These are phyloP conservation scores for Mallotus japonicus DNA, from an alignment of 441 rosid species.

Conservation along the genomic window DNA sequence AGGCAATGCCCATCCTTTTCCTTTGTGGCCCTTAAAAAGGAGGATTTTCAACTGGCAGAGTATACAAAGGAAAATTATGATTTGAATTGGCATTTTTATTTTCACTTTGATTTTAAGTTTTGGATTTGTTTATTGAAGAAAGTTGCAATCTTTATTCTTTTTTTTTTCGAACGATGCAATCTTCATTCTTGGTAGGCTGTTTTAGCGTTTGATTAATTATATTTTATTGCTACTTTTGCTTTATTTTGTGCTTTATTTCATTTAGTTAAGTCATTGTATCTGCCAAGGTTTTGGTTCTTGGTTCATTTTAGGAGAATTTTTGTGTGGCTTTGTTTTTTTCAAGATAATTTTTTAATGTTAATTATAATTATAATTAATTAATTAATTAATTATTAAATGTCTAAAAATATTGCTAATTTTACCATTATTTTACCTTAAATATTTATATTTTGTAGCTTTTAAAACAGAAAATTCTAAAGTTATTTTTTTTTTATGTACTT, in stretches of 20 bases:
- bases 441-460: no score
- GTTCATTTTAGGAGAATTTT: background rate
- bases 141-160: no score
- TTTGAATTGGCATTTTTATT: background rate
- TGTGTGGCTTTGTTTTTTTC: no score
- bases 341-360: no score
- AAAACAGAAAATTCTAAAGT: no score
- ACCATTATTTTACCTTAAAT: no score
- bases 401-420: no score
- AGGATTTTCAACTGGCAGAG: background rate
- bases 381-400: no score
- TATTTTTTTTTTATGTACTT: no score
- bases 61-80: background rate
- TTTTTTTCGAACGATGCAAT: background rate
- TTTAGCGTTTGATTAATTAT: background rate
- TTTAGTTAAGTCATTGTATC: background rate
- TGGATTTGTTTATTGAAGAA: background rate
- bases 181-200: background rate
- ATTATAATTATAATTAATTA: no score
- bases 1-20: constrained; percentile 44
- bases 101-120: background rate
- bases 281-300: background rate
- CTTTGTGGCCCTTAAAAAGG: background rate
- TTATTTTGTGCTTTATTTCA: background rate
- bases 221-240: no score